Conservation (phyloP, 2,329 filamentous ascomycete genomes). For the Hortaea sp. region DNA sequence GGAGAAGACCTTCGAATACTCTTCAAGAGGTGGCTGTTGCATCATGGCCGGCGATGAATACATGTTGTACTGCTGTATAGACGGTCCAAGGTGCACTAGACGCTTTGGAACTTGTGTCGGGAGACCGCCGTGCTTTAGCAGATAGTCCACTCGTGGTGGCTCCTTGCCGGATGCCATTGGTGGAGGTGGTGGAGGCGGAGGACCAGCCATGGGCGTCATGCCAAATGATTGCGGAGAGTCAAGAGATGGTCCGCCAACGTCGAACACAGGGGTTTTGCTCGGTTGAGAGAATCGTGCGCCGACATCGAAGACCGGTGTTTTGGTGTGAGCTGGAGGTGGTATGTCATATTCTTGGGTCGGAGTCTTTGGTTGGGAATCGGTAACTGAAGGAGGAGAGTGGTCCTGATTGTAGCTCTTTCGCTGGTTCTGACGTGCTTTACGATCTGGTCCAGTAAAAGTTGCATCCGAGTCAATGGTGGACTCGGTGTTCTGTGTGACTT, state of each 20-base stretch:
- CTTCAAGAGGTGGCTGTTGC: conserved; percentile 24
- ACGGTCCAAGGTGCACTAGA: conserved; percentile 56
- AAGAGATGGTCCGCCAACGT: conserved; percentile 35
- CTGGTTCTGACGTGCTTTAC: conserved; percentile 21
- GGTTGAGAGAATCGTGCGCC: conserved; percentile 24
- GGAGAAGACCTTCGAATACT: conserved; percentile 54
- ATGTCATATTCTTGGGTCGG: conserved; percentile 27
- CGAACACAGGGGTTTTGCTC: conserved; percentile 30
- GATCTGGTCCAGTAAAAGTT: conserved; percentile 35
- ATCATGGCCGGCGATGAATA: conserved; percentile 42
- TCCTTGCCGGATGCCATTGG: conserved; percentile 54
- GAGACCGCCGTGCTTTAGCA: conserved; percentile 80
- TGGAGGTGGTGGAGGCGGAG: conserved; percentile 46
- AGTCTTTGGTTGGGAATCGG: conserved; percentile 37
- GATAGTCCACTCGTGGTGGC: conserved; percentile 79
- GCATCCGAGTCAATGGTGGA: conserved; percentile 34
- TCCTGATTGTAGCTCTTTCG: conserved; percentile 28
- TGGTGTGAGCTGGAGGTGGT: background rate
- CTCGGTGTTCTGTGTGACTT: conserved; percentile 20
- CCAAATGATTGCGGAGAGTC: conserved; percentile 27
- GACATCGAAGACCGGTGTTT: conserved; percentile 2
- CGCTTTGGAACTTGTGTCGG: conserved; percentile 60
- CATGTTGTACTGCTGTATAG: conserved; percentile 50
- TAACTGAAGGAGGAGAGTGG: conserved; percentile 30
- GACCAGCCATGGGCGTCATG: conserved; percentile 18